A percentile compares a stretch with the other conserved stretches of the same genome.
Evolutionary conservation across 1,139 yeast genomes (phyloP).

Genomic region (Eremothecium coryli): DNA sequence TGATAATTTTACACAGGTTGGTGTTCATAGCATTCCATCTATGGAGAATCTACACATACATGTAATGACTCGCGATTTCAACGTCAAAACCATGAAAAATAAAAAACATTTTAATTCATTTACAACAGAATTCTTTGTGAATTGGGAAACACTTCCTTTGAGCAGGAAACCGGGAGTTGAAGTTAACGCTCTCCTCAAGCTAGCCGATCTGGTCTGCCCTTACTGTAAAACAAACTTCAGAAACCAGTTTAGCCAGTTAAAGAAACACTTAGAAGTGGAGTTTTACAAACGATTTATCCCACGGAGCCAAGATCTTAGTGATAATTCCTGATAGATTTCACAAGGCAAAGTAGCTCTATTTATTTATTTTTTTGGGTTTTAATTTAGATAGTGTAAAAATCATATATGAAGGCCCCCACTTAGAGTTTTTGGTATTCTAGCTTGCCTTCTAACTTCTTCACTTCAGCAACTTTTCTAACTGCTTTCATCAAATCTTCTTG

Average conservation of each 20-base stretch:
- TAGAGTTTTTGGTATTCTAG: constrained; percentile 85
- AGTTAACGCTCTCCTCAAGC: constrained; percentile 31
- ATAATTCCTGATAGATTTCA: too few relatives aligned
- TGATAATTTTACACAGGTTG: constrained; percentile 41
- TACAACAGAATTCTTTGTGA: constrained; percentile 54
- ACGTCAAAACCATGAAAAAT: constrained; percentile 46
- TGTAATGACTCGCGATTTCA: constrained; percentile 57
- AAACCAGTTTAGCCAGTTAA: constrained; percentile 40
- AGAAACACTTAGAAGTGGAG: constrained; percentile 42
- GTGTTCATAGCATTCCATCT: constrained; percentile 68
- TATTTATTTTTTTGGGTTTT: constrained; percentile 2
- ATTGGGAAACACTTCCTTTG: constrained; percentile 38
- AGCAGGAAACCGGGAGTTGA: constrained; percentile 12
- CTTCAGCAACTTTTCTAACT: constrained; percentile 93
- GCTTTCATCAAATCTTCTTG: constrained; percentile 97
- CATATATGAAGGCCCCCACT: constrained; percentile 6
- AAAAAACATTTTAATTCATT: constrained; percentile 67
- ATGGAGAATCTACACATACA: constrained; percentile 63
- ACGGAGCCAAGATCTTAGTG: too few relatives aligned
- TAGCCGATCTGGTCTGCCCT: constrained; percentile 40
- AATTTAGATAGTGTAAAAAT: background rate
- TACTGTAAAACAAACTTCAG: constrained; percentile 42
- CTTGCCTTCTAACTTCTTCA: constrained; percentile 94
- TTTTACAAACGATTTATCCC: constrained; percentile 27
- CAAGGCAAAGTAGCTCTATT: too few relatives aligned